Evolutionary conservation across 2,329 filamentous ascomycete species (phyloP).

Genomic region (Lecanoromycetidae sp.): DNA sequence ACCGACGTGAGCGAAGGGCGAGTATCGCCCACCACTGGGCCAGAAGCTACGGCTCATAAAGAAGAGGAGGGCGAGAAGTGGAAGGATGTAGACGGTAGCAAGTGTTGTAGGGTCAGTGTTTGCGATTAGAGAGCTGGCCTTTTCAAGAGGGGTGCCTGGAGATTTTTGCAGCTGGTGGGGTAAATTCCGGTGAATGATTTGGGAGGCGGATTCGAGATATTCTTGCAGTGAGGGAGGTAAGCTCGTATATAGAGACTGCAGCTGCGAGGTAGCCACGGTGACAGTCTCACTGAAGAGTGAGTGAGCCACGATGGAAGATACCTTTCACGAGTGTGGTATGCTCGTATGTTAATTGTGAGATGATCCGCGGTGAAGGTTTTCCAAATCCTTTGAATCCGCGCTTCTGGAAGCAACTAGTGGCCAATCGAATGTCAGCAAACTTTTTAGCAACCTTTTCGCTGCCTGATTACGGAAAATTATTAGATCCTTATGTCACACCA

Average conservation of each 20-base stretch:
- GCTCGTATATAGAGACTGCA: conserved; percentile 26
- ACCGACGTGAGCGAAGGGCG: conserved; percentile 16
- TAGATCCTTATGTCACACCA: no score
- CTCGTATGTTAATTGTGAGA: background rate
- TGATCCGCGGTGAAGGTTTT: background rate
- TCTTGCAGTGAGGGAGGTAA: conserved; percentile 25
- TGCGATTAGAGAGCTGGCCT: conserved; percentile 19
- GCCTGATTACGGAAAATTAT: no score
- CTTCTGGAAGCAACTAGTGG: no score
- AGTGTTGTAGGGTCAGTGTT: conserved; percentile 18
- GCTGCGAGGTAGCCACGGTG: conserved; percentile 24
- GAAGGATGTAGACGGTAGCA: conserved; percentile 21
- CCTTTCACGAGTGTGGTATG: conserved; percentile 19
- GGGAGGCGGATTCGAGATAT: conserved; percentile 21
- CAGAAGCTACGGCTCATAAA: conserved; percentile 26
- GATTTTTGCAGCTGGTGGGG: conserved; percentile 19
- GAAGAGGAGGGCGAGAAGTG: conserved; percentile 23
- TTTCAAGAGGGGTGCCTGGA: conserved; percentile 19
- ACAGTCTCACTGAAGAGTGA: conserved; percentile 23
- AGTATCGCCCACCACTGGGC: conserved; percentile 21
- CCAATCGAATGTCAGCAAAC: no score
- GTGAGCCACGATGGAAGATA: conserved; percentile 31
- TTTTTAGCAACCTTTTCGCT: no score
- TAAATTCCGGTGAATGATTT: conserved; percentile 16
- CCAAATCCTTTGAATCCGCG: background rate